Evolutionary conservation across 2,329 filamentous ascomycete genomes (phyloP), one percentile per base, ranked within the genome.

Genomic region (Aspergillus sojae): DNA sequence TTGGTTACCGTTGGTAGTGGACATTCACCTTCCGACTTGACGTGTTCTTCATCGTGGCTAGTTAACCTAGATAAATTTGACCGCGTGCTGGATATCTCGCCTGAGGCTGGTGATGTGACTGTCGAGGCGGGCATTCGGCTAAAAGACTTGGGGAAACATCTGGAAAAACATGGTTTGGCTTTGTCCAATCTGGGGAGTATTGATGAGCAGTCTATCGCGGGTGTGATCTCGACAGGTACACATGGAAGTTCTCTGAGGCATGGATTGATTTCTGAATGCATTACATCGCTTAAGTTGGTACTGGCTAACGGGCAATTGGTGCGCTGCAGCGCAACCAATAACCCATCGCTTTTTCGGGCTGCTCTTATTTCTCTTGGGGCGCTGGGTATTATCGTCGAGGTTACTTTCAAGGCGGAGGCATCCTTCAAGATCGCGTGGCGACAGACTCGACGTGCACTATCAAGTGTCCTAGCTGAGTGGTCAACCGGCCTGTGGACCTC

Each of bases 151-250:
- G 91, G 93, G 66, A 84, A 86, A 50, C 87, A 88, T 72, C 87
- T 97, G 36, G 92, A 92, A 68, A 84, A 86, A 60, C 80, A 89
- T 71, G 93, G 92, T 0, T 84, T 97, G 67, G 93, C 93, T 2
- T 90, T 99, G 86, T 91, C 92, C 32, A 97, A 96, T 76, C 82
- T 98, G 53, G 95, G 95, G 41, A 97, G 93, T 77, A 99, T 99
- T 79, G 93, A 97, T 76, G 88, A 93, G 71, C 95, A 99, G 83
- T 95, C 91, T 63, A 89, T 98, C 66, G 93, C 92, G 1, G 95
- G 95, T 32, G 94, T 93, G 16, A 96, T 98, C 65, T 89, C 91
- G 23, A 99, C 95, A 0, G 94, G 91, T 19, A 98, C 95, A 0
- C 95, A 99, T 77, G 95, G 95, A 50, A 96, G 92, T 72, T 95